These are phyloP conservation scores for Thielaviopsis euricoi DNA, from an alignment of 2,329 filamentous ascomycete species.

Conservation along the genomic window DNA sequence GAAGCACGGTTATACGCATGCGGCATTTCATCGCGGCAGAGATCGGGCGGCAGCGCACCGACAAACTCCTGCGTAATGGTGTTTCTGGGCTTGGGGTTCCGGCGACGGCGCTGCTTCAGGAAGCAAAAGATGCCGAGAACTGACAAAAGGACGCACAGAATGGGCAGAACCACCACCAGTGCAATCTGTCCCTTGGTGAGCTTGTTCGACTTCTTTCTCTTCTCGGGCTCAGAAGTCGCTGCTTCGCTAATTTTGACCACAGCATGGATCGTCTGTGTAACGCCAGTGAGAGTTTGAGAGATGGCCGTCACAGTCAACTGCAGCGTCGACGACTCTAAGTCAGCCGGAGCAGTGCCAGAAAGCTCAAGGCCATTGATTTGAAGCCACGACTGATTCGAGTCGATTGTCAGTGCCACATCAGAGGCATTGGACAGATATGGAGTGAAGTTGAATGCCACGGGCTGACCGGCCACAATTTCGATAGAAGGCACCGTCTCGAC, in stretches of 20 bases:
- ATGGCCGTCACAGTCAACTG: slow-evolving; percentile 9
- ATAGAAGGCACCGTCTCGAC: slow-evolving; percentile 21
- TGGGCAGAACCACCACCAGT: slow-evolving; percentile 28
- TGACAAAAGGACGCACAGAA: slow-evolving; percentile 21
- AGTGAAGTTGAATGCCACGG: slow-evolving; percentile 26
- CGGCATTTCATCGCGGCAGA: slow-evolving; percentile 3
- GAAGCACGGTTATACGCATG: background rate
- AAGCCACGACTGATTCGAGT: slow-evolving; percentile 28
- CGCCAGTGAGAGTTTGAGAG: slow-evolving; percentile 10
- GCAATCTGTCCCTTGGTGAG: slow-evolving; percentile 20
- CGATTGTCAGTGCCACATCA: slow-evolving; percentile 23
- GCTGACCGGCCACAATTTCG: slow-evolving; percentile 23
- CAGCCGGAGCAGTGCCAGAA: slow-evolving; percentile 23
- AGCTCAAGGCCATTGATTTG: slow-evolving; percentile 23
- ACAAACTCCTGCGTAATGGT: slow-evolving; percentile 6
- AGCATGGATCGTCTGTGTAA: slow-evolving; percentile 14
- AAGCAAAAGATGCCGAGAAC: slow-evolving; percentile 21
- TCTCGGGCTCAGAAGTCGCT: slow-evolving; percentile 12
- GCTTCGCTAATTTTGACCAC: slow-evolving; percentile 21
- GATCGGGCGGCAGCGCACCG: slow-evolving; percentile 5
- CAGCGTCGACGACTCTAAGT: background rate
- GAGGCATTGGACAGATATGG: slow-evolving; percentile 25
- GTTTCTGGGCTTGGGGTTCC: slow-evolving; percentile 13
- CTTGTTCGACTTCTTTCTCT: slow-evolving; percentile 13
- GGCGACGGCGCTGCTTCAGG: slow-evolving; percentile 18